These are phyloP conservation scores for Yamadazyma insecticola DNA, from an alignment of 805 yeast species.

Conservation along the genomic window DNA sequence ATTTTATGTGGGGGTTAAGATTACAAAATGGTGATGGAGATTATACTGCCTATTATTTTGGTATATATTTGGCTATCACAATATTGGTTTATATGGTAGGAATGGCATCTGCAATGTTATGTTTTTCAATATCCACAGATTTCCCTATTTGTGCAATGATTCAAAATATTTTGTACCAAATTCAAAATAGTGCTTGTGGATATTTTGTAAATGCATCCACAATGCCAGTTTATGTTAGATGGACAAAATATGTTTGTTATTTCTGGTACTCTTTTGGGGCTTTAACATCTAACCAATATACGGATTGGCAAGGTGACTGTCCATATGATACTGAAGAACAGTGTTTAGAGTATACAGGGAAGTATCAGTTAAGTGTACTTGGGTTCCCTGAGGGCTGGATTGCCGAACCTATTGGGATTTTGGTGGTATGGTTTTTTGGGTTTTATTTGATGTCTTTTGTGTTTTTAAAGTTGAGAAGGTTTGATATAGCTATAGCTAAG, in stretches of 20 bases:
- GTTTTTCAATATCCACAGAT: slow-evolving; percentile 56
- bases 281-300: slow-evolving; percentile 58
- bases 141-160: slow-evolving; percentile 58
- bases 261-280: slow-evolving; percentile 80
- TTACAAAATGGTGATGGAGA: slow-evolving; percentile 14
- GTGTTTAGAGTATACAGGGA: slow-evolving; percentile 48
- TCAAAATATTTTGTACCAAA: slow-evolving; percentile 61
- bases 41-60: slow-evolving; percentile 41
- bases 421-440: slow-evolving; percentile 55
- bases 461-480: slow-evolving; percentile 44
- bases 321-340: slow-evolving; percentile 21
- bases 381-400: slow-evolving; percentile 68
- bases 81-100: slow-evolving; percentile 55
- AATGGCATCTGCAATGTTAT: slow-evolving; percentile 49
- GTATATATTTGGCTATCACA: slow-evolving; percentile 55
- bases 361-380: slow-evolving; percentile 45
- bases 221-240: slow-evolving; percentile 81
- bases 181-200: slow-evolving; percentile 78
- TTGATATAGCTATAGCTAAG: slow-evolving; percentile 49
- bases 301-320: slow-evolving; percentile 59
- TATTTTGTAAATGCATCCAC: slow-evolving; percentile 67
- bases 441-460: slow-evolving; percentile 46
- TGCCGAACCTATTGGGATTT: slow-evolving; percentile 56
- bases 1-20: slow-evolving; percentile 74
- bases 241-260: slow-evolving; percentile 76